Evolutionary conservation across 805 yeast genomes (phyloP), one percentile per base, ranked within the genome.

Genomic region (Lachancea waltii): DNA sequence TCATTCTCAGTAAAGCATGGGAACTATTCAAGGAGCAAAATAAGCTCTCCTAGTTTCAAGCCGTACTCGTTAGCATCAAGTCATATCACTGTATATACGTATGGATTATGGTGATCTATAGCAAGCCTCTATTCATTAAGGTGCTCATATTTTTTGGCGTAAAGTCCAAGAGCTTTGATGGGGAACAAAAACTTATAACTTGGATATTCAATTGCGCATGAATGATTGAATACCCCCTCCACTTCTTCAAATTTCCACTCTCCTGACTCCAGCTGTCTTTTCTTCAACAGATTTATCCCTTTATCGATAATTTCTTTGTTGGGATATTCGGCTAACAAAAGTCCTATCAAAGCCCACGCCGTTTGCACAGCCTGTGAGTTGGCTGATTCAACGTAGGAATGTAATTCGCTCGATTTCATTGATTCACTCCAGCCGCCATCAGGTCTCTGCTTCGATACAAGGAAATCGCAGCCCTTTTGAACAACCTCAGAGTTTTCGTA

Each of bases 361-460:
- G 97, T 87, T 56, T 89, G 97, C 1, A 90, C 95, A 0, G 81
- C 81, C 36, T 81, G 68, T 1, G 95, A 77, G 25, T 63, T 46
- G 17, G 67, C 68, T 10, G 77, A 73, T 31, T 79, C 77, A 2
- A 89, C 83, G 58, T 87, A 90, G 0, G 80, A 68, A 43, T 73
- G 77, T 0, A 89, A 72, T 56, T 90, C 97, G 51, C 90, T 79
- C 3, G 94, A 77, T 56, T 90, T 81, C 85, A 90, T 86, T 7
- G 85, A 74, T 62, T 92, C 99, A 40, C 95, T 85, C 98, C 98
- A 92, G 1, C 98, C 98, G 17, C 98, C 99, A 60, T 92, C 97
- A 3, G 56, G 61, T 52, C 80, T 69, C 56, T 90, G 97, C 49
- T 82, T 77, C 1, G 74, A 53, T 1, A 79, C 80, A 13, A 92